A percentile compares a stretch with the other conserved stretches of the same genome.
Conservation (phyloP, 140 eudicot species). For the Ambrosia hybrid region DNA sequence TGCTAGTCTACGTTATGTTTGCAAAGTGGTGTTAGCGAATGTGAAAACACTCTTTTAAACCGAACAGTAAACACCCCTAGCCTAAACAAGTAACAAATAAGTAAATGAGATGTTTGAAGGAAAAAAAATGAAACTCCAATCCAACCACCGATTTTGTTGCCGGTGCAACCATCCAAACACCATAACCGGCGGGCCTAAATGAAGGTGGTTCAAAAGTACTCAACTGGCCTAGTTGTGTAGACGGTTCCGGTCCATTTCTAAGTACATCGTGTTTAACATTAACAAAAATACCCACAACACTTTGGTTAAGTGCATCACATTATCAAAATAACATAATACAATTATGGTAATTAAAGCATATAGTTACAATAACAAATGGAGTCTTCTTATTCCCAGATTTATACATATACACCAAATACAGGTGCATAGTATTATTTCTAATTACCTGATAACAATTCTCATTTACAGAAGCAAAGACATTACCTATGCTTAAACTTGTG, state of each 20-base stretch:
- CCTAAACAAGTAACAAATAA: no score
- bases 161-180: no score
- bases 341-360: constrained; percentile 3
- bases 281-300: neutral
- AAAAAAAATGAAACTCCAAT: no score
- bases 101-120: no score
- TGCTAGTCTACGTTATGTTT: neutral
- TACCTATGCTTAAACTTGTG: constrained; percentile 21
- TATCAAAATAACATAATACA: constrained; percentile 3
- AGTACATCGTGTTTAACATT: neutral
- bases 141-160: no score
- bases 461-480: constrained; percentile 39
- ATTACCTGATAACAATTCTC: constrained; percentile 17
- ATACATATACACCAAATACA: constrained; percentile 30
- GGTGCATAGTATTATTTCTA: constrained; percentile 36
- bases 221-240: no score
- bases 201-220: neutral
- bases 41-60: neutral
- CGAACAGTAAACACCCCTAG: no score
- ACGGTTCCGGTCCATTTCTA: neutral
- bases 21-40: neutral
- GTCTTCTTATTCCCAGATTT: constrained; percentile 25
- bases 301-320: constrained; percentile 3
- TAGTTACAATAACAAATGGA: constrained; percentile 30
- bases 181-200: no score